Evolutionary conservation across 345 rosid species (phyloP).

Genomic region (Eucalyptus dawsonii): DNA sequence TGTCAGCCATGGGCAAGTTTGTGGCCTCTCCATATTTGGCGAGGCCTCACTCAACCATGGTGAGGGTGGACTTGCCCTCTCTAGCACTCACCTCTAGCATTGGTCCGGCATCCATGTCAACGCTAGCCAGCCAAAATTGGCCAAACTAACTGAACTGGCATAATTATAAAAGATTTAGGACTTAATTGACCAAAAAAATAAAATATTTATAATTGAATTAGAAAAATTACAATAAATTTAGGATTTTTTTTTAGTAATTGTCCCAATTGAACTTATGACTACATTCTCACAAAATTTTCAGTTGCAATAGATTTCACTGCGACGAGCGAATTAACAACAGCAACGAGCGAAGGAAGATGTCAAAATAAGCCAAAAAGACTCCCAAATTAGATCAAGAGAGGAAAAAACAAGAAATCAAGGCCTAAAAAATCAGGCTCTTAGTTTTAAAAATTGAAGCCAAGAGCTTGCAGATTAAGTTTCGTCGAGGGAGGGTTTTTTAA

Average conservation of each 20-base stretch:
- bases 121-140: no score
- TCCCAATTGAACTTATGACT: background rate
- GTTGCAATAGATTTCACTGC: background rate
- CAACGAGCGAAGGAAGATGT: background rate
- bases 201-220: no score
- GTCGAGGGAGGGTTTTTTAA: background rate
- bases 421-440: background rate
- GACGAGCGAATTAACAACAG: background rate
- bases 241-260: no score
- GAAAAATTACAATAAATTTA: no score
- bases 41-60: no score
- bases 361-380: background rate
- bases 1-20: no score
- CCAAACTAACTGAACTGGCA: rapidly evolving
- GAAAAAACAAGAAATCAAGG: background rate
- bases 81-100: no score
- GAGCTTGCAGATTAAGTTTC: background rate
- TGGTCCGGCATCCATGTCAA: no score
- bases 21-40: no score
- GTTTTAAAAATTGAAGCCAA: background rate
- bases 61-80: no score
- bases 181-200: no score
- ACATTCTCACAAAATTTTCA: background rate
- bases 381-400: background rate
- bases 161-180: no score